Evolutionary conservation across 371 early-diverging fungal species (phyloP).

Genomic region (Mucor sp.): DNA sequence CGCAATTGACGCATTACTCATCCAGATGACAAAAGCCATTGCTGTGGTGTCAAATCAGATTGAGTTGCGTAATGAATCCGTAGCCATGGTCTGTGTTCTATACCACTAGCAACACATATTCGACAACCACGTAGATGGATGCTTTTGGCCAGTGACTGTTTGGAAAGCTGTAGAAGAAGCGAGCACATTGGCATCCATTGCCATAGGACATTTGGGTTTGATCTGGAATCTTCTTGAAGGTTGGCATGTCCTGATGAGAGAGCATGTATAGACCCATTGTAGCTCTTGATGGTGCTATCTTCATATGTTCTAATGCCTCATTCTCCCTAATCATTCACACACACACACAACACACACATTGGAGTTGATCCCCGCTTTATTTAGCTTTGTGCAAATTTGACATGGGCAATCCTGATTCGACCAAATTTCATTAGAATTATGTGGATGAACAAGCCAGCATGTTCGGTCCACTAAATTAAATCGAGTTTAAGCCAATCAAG

Average conservation of each 20-base stretch:
- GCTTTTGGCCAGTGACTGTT: constrained; percentile 3
- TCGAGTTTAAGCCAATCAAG: constrained; percentile 37
- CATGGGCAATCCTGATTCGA: constrained; percentile 32
- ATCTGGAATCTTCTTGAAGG: not conserved
- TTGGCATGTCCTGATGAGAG: not conserved
- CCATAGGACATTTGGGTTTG: not conserved
- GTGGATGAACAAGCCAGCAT: not conserved
- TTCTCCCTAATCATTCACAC: not conserved
- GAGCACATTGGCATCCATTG: not conserved
- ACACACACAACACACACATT: not conserved
- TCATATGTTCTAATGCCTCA: not conserved
- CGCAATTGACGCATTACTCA: not conserved
- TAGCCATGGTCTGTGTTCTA: not conserved
- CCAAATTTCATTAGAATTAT: not conserved
- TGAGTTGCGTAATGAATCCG: not conserved
- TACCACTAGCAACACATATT: not conserved
- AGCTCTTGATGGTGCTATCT: too few relatives aligned
- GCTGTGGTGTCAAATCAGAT: not conserved
- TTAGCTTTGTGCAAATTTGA: constrained; percentile 16
- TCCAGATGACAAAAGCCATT: not conserved
- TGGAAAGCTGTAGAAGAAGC: not conserved
- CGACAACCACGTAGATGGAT: constrained; percentile 1
- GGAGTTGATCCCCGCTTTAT: constrained; percentile 3
- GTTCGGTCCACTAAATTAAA: constrained; percentile 19
- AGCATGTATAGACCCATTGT: not conserved